These are phyloP conservation scores for Oryza glumipatula DNA, from an alignment of 176 grass and related monocot genomes.

Conservation along the genomic window DNA sequence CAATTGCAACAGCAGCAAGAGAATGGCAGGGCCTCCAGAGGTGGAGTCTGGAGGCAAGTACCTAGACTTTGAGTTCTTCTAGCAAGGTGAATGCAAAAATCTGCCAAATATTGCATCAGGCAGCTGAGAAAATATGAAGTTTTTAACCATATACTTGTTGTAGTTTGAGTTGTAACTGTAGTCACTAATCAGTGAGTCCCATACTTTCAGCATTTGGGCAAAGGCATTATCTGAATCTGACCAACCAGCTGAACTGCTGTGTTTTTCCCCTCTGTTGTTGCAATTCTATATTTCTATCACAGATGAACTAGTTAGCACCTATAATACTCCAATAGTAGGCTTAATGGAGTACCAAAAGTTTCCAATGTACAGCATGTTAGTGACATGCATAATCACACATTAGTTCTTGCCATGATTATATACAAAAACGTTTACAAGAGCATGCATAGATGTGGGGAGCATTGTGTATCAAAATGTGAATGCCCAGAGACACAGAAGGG, in stretches of 20 bases:
- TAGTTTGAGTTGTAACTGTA: constrained; percentile 7
- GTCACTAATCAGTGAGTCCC: neutral
- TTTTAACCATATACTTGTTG: constrained; percentile 20
- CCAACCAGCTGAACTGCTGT: neutral
- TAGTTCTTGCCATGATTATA: constrained; percentile 12
- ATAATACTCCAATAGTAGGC: neutral
- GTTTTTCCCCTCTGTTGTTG: constrained; percentile 1
- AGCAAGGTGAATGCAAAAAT: neutral
- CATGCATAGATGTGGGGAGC: neutral
- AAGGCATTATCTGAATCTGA: constrained; percentile 23
- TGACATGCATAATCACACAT: neutral
- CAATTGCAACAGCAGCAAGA: constrained; percentile 41
- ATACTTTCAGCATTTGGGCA: constrained; percentile 19
- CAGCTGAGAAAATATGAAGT: neutral
- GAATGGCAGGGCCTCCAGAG: constrained; percentile 31
- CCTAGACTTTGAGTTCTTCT: constrained; percentile 77
- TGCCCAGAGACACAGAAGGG: neutral
- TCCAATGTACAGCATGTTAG: neutral
- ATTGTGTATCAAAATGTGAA: constrained; percentile 6
- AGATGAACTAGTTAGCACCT: neutral
- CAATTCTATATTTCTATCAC: neutral
- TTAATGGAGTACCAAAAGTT: neutral
- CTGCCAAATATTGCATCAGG: neutral
- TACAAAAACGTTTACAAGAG: neutral
- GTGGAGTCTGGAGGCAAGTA: constrained; percentile 59